Evolutionary conservation across 805 yeast genomes (phyloP), one percentile per base, ranked within the genome.

Genomic region (Candida khao-thaluensis): DNA sequence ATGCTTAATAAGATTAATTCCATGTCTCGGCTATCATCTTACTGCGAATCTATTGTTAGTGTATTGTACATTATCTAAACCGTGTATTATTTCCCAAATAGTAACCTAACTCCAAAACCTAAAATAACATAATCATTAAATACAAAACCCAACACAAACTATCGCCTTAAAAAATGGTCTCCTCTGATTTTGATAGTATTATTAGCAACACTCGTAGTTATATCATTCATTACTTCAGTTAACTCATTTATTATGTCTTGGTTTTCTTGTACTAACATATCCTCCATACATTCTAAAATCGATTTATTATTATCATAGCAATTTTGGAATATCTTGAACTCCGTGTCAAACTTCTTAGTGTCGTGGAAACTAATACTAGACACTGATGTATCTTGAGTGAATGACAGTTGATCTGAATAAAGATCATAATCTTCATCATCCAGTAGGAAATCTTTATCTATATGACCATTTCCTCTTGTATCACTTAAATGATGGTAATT

Each of bases 251-350:
- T 49, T 9, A 60, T 52, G 17, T 31, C 34, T 8, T 42, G 44
- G 10, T 41, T 51, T 24, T 60, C 65, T 30, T 53, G 52, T 2
- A 24, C 7, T 10, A 52, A 34, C 61, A 60, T 59, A 23, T 60
- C 64, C 24, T 43, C 47, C 37, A 60, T 36, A 35, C 64, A 60
- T 7, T 57, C 63, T 11, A 61, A 42, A 29, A 60, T 43, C 15
- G 44, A 43, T 7, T 36, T 21, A 36, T 52, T 43, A 32, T 50
- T 47, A 7, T 38, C 31, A 14, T 34, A 33, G 18, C 48, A 49
- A 29, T 34, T 33, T 17, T 28, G 16, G 17, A 45, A 30, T 2
- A 34, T 33, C 9, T 28, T 18, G n/a, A 30, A 36, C 17, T 38
- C 47, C 3, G 18, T 12, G 2, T 14, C 8, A 11, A 29, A 24